Percentiles rank a stretch among this genome's conserved stretches.
These are phyloP conservation scores for Botrytis squamosa DNA, from an alignment of 2,329 filamentous ascomycete species.

Conservation along the genomic window DNA sequence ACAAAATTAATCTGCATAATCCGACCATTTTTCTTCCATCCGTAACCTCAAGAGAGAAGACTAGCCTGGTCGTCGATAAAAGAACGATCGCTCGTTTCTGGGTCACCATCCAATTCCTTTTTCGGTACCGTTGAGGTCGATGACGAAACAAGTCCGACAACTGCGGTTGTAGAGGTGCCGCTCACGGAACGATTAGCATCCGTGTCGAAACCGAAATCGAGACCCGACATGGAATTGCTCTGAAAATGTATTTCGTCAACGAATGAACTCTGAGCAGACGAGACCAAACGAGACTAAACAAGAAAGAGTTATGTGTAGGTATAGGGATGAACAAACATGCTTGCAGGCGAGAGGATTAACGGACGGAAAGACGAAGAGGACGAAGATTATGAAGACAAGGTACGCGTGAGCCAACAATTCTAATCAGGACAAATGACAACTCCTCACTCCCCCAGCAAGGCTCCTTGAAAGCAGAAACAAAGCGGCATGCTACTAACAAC, in stretches of 20 bases:
- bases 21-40: not conserved
- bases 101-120: conserved; percentile 22
- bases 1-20: conserved; percentile 1
- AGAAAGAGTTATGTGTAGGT: conserved; percentile 10
- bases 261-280: conserved; percentile 21
- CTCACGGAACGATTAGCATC: conserved; percentile 9
- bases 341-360: conserved; percentile 20
- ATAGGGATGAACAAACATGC: not conserved
- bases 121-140: not conserved
- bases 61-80: conserved; percentile 35
- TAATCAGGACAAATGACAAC: conserved; percentile 31
- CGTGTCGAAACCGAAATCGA: conserved; percentile 26
- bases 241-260: conserved; percentile 27
- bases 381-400: conserved; percentile 25
- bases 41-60: conserved; percentile 33
- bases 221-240: not conserved
- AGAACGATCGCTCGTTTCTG: conserved; percentile 23
- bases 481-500: conserved; percentile 34
- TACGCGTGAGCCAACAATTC: conserved; percentile 36
- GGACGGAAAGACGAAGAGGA: conserved; percentile 14
- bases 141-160: conserved; percentile 24
- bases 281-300: conserved; percentile 18
- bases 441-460: conserved; percentile 13
- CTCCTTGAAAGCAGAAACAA: conserved; percentile 34
- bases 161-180: conserved; percentile 24